phyloP scores from a whole-genome alignment of 2,329 filamentous ascomycete genomes.

The Cladobotryum mycophilum region DNA sequence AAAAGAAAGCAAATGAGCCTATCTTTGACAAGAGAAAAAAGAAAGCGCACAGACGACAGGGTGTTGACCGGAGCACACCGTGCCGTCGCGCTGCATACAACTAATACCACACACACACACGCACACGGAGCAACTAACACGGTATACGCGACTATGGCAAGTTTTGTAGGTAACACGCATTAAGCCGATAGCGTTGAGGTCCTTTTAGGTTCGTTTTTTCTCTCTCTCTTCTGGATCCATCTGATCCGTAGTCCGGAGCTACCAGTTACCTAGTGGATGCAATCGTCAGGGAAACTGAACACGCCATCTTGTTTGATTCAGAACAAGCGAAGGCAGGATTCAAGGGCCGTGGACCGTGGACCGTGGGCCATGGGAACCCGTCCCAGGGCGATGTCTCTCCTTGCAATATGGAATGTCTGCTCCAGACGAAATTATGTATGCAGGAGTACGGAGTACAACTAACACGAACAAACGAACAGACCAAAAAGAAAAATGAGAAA shows the following conservation, averaged over 20 bases:
- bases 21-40: not conserved
- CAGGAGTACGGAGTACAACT: not conserved
- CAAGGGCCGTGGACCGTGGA: conserved; percentile 8
- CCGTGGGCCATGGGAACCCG: not conserved
- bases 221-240: not conserved
- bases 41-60: not conserved
- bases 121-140: too few relatives aligned
- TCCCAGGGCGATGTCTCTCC: conserved; percentile 10
- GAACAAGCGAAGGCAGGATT: conserved; percentile 18
- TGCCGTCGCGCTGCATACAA: not conserved
- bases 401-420: not conserved
- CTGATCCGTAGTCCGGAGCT: not conserved
- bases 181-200: too few relatives aligned
- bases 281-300: conserved; percentile 12
- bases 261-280: not conserved
- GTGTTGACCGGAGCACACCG: conserved; percentile 1
- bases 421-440: not conserved
- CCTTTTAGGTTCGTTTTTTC: too few relatives aligned
- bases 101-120: too few relatives aligned
- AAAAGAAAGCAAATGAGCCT: conserved; percentile 1
- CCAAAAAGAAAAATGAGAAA: not conserved
- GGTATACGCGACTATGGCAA: too few relatives aligned
- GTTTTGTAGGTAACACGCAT: too few relatives aligned
- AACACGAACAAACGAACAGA: not conserved
- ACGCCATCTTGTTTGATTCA: conserved; percentile 10